Evolutionary conservation across 768 basidiomycete species (phyloP).

Genomic region (Collybia sordida): DNA sequence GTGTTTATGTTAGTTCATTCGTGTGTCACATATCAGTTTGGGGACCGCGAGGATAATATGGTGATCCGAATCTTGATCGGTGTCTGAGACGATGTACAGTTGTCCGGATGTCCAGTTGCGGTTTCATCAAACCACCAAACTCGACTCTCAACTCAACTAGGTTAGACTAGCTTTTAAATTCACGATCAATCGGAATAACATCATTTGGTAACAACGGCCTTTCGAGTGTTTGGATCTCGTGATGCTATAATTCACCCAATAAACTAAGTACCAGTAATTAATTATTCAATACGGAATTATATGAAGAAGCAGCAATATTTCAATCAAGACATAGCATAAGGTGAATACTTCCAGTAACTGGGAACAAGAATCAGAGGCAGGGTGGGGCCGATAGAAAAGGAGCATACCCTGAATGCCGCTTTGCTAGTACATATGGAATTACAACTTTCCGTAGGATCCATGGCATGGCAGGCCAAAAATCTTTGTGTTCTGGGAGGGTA

Average conservation of each 20-base stretch:
- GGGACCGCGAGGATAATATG: no score
- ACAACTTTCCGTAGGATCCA: conserved; percentile 36
- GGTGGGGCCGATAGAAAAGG: neutral
- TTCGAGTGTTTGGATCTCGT: no score
- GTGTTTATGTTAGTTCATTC: neutral
- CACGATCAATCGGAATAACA: neutral
- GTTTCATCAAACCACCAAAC: no score
- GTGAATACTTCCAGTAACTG: conserved; percentile 40
- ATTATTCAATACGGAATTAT: no score
- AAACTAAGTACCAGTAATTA: no score
- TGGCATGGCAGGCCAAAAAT: conserved; percentile 35
- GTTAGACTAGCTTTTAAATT: no score
- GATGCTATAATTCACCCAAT: neutral
- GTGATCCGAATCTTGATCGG: no score
- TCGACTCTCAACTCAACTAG: no score
- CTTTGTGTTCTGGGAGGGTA: conserved; percentile 35
- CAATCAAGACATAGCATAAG: conserved; percentile 27
- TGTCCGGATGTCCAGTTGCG: no score
- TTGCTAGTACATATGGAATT: conserved; percentile 34
- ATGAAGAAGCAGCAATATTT: neutral
- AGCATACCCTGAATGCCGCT: conserved; percentile 32
- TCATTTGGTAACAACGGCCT: neutral
- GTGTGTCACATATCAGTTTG: neutral
- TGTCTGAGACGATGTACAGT: no score
- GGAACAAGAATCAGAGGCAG: neutral